Conservation (phyloP, 306 rosid species). For the Astragalus glycyphyllos region DNA sequence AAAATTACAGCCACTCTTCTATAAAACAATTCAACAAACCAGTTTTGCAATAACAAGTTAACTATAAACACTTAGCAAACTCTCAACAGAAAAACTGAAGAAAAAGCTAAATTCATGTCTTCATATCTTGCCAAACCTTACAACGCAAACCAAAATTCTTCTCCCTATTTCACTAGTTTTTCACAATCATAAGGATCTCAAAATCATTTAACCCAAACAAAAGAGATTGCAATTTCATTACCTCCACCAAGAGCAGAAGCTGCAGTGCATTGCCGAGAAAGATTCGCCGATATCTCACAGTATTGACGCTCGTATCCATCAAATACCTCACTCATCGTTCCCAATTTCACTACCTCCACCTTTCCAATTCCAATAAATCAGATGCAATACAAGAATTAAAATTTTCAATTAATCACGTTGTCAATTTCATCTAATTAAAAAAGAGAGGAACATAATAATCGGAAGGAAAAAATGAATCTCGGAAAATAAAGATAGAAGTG, state of each 20-base stretch:
- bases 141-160: slow-evolving; percentile 1
- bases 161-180: background rate
- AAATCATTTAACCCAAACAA: slow-evolving; percentile 14
- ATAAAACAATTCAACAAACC: background rate
- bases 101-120: background rate
- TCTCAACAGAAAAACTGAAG: background rate
- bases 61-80: background rate
- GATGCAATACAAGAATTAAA: background rate
- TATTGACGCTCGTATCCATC: slow-evolving; percentile 61
- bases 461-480: slow-evolving; percentile 5
- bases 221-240: slow-evolving; percentile 26
- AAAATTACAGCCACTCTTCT: background rate
- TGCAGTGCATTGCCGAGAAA: slow-evolving; percentile 55
- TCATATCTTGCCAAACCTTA: background rate
- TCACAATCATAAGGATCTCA: slow-evolving; percentile 11
- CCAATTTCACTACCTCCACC: slow-evolving; percentile 33
- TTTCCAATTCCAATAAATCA: slow-evolving; percentile 36
- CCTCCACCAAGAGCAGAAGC: slow-evolving; percentile 60
- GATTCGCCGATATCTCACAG: slow-evolving; percentile 61
- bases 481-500: background rate
- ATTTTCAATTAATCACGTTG: slow-evolving; percentile 3
- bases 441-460: background rate
- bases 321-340: slow-evolving; percentile 50
- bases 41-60: background rate
- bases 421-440: background rate